Evolutionary conservation across 805 yeast species (phyloP).

Genomic region (Jamesozyma jinghongensis): DNA sequence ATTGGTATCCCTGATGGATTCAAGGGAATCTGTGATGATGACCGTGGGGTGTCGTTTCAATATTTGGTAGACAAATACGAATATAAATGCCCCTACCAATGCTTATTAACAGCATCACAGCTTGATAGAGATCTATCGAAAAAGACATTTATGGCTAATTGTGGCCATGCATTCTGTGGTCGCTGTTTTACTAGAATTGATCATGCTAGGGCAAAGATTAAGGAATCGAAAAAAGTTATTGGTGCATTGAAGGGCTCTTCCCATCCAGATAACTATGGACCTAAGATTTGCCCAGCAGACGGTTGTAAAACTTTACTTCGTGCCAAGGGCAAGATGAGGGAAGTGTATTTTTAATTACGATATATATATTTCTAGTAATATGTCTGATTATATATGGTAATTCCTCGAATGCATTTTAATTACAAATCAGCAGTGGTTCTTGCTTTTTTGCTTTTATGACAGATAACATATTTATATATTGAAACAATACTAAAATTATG

Average conservation of each 20-base stretch:
- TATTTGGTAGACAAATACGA: conserved; percentile 28
- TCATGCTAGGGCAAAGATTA: conserved; percentile 27
- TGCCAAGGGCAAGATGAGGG: conserved; percentile 44
- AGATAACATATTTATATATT: no score
- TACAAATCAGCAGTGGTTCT: no score
- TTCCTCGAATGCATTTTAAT: no score
- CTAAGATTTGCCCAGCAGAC: conserved; percentile 47
- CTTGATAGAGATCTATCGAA: conserved; percentile 53
- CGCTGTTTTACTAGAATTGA: conserved; percentile 66
- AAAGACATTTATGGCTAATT: conserved; percentile 53
- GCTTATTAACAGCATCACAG: conserved; percentile 39
- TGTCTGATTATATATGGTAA: not conserved
- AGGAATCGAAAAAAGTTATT: conserved; percentile 19
- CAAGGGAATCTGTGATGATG: conserved; percentile 21
- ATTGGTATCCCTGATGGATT: conserved; percentile 56
- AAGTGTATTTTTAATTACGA: conserved; percentile 34
- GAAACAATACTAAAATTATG: no score
- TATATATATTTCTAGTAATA: not conserved
- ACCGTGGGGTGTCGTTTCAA: conserved; percentile 23
- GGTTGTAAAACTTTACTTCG: conserved; percentile 40
- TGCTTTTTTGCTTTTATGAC: no score
- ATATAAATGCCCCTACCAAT: conserved; percentile 60
- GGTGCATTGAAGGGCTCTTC: conserved; percentile 25
- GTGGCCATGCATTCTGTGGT: conserved; percentile 88
- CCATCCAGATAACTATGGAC: conserved; percentile 43